Evolutionary conservation across 345 rosid genomes (phyloP).

Genomic region (rapeseed (Brassica napus)): DNA sequence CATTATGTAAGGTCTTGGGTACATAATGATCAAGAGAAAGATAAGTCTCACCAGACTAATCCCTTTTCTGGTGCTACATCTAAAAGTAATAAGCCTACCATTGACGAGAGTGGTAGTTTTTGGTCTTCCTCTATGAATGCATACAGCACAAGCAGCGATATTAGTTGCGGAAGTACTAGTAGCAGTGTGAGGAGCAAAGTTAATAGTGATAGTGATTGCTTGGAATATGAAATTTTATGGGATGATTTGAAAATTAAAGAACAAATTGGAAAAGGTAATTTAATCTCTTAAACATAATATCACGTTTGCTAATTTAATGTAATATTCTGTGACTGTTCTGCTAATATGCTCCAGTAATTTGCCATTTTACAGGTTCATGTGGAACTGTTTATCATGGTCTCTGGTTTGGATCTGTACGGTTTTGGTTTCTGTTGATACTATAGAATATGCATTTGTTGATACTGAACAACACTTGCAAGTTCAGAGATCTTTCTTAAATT

Average conservation of each 20-base stretch:
- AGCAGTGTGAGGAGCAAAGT: too few species aligned
- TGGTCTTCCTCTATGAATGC: too few species aligned
- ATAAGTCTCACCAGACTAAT: constrained; percentile 42
- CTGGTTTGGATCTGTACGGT: constrained; percentile 94
- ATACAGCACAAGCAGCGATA: too few species aligned
- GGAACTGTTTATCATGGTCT: constrained; percentile 94
- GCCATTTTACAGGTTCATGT: constrained; percentile 74
- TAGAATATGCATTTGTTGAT: constrained; percentile 31
- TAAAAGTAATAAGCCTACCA: constrained; percentile 39
- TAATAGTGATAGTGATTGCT: too few species aligned
- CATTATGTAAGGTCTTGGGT: constrained; percentile 56
- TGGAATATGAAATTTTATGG: too few species aligned
- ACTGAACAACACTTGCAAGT: background rate
- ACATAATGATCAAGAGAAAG: constrained; percentile 58
- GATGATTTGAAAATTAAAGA: too few species aligned
- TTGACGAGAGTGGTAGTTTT: too few species aligned
- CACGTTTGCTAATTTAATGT: too few species aligned
- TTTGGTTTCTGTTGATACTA: constrained; percentile 39
- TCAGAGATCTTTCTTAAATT: constrained; percentile 1
- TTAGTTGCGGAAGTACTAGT: too few species aligned
- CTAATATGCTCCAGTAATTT: constrained; percentile 14
- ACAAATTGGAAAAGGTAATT: too few species aligned
- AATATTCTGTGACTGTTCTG: constrained; percentile 20
- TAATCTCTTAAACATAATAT: constrained; percentile 46
- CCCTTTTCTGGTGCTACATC: constrained; percentile 45